Evolutionary conservation across 805 yeast species (phyloP), one percentile per base, ranked within the genome.

Genomic region (Hemisphaericaspora nanyangensis): DNA sequence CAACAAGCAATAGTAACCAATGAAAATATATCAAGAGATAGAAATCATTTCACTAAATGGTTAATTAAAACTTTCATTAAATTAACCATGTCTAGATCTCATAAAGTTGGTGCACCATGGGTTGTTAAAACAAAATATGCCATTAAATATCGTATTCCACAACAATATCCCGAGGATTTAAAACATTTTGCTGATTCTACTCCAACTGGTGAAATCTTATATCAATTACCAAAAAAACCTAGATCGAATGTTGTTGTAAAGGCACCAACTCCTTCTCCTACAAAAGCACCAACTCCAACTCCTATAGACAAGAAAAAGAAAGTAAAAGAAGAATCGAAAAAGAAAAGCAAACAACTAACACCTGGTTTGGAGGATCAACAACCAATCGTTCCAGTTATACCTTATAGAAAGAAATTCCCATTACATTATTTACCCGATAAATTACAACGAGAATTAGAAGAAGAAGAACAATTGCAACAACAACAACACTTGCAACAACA

Each of bases 81-180:
- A 61, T 73, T 85, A 56, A 75, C 87, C 32, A 74, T 87, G 56
- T 72, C 84, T 6, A 77, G 95, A 40, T 85, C 90, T 1, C 74
- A 82, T 39, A 86, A 85, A 70, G 70, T 82, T 31, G 97, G 98
- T 3, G 91, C 97, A 3, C 98, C 98, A 3, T 93, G 98, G 98
- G 80, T 91, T 16, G 93, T 93, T 12, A 85, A 82, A 55, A 79
- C 77, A 18, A 80, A 82, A 48, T 87, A 77, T 58, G 93, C 93
- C 0, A 70, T 69, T 40, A 73, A 74, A 50, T 87, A 81, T 56
- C 65, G 85, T 47, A 84, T 87, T 15, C 74, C 82, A 8, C 66
- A 70, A 13, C 80, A 72, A 29, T 74, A 72, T 48, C 87, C 87
- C 1, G 69, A 73, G 5, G 75, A 79, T 40, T 60, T 81, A 40